Percentiles rank a stretch among this genome's conserved stretches.
Evolutionary conservation across 208 protist genomes (phyloP).

Genomic region (Trypanosomatidae sp.): DNA sequence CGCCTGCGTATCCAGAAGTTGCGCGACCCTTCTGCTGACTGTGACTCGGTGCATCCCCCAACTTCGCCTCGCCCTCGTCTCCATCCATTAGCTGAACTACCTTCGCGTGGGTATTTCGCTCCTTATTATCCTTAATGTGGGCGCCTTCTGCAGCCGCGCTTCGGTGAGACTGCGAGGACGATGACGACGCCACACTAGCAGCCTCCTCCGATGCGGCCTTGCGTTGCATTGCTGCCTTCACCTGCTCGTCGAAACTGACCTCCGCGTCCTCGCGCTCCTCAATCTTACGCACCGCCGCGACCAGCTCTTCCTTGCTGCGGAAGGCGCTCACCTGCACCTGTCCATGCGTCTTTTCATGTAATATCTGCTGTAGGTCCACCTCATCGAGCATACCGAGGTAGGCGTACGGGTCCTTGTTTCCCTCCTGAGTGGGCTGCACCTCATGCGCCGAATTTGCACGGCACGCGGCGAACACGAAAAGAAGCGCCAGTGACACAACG

Average conservation of each 20-base stretch:
- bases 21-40: not conserved
- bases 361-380: conserved; percentile 51
- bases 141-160: conserved; percentile 1
- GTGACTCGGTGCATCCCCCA: not conserved
- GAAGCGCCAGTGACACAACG: not conserved
- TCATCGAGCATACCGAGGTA: conserved; percentile 53
- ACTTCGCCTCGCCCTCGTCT: not conserved
- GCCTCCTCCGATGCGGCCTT: conserved; percentile 16
- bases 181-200: not conserved
- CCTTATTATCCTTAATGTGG: conserved; percentile 20
- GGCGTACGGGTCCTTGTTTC: conserved; percentile 29
- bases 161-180: not conserved
- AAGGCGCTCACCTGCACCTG: conserved; percentile 14
- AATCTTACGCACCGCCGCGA: conserved; percentile 35
- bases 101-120: conserved; percentile 5
- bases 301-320: conserved; percentile 36
- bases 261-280: conserved; percentile 37
- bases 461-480: not conserved
- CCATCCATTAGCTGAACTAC: conserved; percentile 25
- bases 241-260: conserved; percentile 28
- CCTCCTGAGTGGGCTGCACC: not conserved
- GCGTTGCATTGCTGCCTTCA: conserved; percentile 22
- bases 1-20: not conserved
- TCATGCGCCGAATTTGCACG: not conserved
- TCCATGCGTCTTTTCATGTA: conserved; percentile 45